Conservation (phyloP, 768 basidiomycete species). For the Trametes punicea region DNA sequence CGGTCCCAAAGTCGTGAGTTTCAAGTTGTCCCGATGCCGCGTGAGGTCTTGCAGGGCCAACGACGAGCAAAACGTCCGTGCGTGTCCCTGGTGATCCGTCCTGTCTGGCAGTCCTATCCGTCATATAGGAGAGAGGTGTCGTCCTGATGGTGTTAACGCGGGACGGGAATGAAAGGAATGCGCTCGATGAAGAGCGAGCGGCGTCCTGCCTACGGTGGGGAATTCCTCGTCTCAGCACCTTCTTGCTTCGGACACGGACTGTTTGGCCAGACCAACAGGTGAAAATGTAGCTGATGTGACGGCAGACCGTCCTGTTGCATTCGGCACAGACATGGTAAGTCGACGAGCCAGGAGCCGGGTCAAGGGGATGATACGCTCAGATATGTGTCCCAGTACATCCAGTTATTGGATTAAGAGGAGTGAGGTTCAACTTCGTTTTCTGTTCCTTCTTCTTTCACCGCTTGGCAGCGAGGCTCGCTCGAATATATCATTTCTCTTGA, state of each 20-base stretch:
- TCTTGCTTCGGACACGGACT: background rate
- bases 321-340: background rate
- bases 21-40: too few species aligned
- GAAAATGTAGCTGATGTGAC: background rate
- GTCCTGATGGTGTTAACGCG: background rate
- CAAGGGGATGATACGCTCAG: constrained; percentile 13
- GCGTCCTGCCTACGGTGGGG: background rate
- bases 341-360: background rate
- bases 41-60: background rate
- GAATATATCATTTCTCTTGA: background rate
- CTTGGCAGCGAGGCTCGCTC: constrained; percentile 19
- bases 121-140: background rate
- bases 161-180: background rate
- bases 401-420: constrained; percentile 3
- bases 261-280: background rate
- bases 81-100: background rate
- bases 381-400: background rate
- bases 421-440: background rate
- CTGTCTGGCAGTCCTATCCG: background rate
- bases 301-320: constrained; percentile 4
- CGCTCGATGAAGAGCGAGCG: background rate
- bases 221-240: background rate
- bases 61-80: background rate
- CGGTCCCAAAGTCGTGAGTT: background rate
- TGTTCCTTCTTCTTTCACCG: constrained; percentile 6